Conservation (phyloP, 208 protist genomes). For the Wallacemonas sp. region DNA sequence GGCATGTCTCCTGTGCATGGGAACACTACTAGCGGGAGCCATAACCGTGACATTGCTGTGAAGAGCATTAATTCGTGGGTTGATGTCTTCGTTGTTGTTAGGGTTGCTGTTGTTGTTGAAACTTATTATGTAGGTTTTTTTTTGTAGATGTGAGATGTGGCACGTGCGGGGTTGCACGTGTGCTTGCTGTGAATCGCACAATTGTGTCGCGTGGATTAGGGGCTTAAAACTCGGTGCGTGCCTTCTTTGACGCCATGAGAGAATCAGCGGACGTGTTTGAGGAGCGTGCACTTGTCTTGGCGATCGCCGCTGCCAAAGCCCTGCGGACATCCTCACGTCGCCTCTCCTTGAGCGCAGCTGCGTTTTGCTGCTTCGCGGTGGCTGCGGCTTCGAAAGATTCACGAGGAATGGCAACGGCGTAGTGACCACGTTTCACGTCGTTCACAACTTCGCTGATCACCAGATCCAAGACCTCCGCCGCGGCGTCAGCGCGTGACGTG, state of each 20-base stretch:
- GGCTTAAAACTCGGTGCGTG: constrained; percentile 16
- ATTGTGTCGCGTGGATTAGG: background rate
- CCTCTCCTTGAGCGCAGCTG: constrained; percentile 21
- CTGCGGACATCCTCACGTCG: constrained; percentile 45
- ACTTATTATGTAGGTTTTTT: too few species aligned
- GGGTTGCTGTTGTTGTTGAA: too few species aligned
- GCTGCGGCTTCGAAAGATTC: constrained; percentile 38
- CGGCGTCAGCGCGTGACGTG: background rate
- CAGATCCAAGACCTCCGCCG: constrained; percentile 20
- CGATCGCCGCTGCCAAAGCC: constrained; percentile 36
- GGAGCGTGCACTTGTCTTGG: constrained; percentile 1
- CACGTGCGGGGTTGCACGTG: too few species aligned
- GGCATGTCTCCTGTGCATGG: too few species aligned
- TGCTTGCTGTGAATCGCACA: background rate
- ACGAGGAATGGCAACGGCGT: constrained; percentile 41
- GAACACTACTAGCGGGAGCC: too few species aligned
- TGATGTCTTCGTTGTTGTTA: too few species aligned
- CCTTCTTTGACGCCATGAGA: constrained; percentile 3
- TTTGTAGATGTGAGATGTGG: too few species aligned
- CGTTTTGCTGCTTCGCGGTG: constrained; percentile 21
- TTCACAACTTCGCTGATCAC: constrained; percentile 51
- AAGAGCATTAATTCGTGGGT: too few species aligned
- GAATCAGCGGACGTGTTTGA: background rate
- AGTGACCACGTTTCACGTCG: constrained; percentile 39
- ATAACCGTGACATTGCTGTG: too few species aligned